Evolutionary conservation across 164 flowering plant genomes (phyloP).

Genomic region (Macadamia integrifolia): DNA sequence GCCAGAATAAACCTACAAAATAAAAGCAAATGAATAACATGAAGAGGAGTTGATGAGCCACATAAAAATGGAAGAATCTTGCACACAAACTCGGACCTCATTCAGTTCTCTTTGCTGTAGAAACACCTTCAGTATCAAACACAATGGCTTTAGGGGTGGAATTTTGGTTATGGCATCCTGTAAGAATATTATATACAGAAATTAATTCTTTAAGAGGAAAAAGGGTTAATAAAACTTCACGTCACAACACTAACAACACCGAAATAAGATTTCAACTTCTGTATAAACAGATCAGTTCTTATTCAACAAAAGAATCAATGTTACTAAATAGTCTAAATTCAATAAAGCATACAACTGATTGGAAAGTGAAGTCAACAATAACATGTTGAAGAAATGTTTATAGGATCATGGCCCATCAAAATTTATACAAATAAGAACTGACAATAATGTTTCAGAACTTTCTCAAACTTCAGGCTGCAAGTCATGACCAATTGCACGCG

Average conservation of each 20-base stretch:
- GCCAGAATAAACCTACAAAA: conserved; percentile 83
- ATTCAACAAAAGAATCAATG: background rate
- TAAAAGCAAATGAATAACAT: background rate
- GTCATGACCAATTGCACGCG: too few species aligned
- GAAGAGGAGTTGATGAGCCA: background rate
- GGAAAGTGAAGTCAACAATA: too few species aligned
- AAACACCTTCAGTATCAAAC: conserved; percentile 89
- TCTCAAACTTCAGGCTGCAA: too few species aligned
- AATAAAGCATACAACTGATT: background rate
- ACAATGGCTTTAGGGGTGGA: conserved; percentile 84
- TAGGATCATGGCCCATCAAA: background rate
- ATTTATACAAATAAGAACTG: too few species aligned
- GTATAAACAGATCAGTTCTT: background rate
- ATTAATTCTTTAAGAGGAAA: background rate
- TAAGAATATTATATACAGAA: conserved; percentile 5
- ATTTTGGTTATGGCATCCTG: conserved; percentile 68
- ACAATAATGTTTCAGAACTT: too few species aligned
- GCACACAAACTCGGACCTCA: conserved; percentile 48
- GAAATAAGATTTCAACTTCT: too few species aligned
- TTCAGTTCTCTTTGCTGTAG: conserved; percentile 93
- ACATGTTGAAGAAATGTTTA: background rate
- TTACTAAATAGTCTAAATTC: background rate
- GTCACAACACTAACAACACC: too few species aligned
- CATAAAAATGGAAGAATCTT: too few species aligned
- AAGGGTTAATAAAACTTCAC: background rate